These are phyloP conservation scores for Fusarium humuli DNA, from an alignment of 2,329 filamentous ascomycete species.

Conservation along the genomic window DNA sequence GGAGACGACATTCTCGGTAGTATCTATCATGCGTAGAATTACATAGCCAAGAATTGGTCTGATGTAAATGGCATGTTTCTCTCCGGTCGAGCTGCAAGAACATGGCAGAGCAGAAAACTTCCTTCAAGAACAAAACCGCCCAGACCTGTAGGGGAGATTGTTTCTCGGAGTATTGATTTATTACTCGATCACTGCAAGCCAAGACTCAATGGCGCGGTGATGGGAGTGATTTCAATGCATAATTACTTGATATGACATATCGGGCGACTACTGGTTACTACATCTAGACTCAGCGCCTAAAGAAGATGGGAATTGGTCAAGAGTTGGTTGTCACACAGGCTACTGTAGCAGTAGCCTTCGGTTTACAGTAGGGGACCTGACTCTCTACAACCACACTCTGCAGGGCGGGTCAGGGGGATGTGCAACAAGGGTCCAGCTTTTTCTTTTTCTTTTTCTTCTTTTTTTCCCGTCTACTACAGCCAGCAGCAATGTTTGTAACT, in stretches of 20 bases:
- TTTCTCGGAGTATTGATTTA: slow-evolving; percentile 7
- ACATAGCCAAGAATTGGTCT: slow-evolving; percentile 17
- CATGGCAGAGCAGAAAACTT: slow-evolving; percentile 19
- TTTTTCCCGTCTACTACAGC: slow-evolving; percentile 1
- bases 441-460: slow-evolving; percentile 29
- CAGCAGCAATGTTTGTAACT: slow-evolving; percentile 17
- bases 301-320: slow-evolving; percentile 39
- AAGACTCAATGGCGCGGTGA: slow-evolving; percentile 45
- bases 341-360: neutral
- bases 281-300: slow-evolving; percentile 45
- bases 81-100: slow-evolving; percentile 8
- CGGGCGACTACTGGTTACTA: slow-evolving; percentile 25
- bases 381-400: slow-evolving; percentile 27
- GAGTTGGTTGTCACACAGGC: slow-evolving; percentile 30
- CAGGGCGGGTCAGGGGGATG: slow-evolving; percentile 43
- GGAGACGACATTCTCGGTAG: slow-evolving; percentile 5
- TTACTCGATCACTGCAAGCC: slow-evolving; percentile 31
- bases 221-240: slow-evolving; percentile 39
- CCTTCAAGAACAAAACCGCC: slow-evolving; percentile 14
- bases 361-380: slow-evolving; percentile 15
- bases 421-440: slow-evolving; percentile 42
- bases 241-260: slow-evolving; percentile 29
- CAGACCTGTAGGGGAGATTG: slow-evolving; percentile 5
- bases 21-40: slow-evolving; percentile 17
- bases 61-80: slow-evolving; percentile 40